Evolutionary conservation across 2,329 filamentous ascomycete species (phyloP), one percentile per base, ranked within the genome.

Genomic region (Metarhizium anisopliae): DNA sequence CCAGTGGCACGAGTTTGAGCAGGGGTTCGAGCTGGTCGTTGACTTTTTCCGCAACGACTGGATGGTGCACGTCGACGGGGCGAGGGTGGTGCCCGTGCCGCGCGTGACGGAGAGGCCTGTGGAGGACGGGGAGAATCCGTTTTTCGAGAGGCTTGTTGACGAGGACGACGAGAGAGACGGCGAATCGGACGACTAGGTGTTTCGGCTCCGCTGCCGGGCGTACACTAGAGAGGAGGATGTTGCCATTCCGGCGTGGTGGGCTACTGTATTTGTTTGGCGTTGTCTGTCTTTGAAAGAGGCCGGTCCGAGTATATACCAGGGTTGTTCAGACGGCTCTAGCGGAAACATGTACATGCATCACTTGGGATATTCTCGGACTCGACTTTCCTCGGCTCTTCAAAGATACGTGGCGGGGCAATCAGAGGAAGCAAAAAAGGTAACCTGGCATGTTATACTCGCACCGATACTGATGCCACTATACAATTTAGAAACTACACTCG

Each of bases 31-130:
- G 25, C 38, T 53, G n/a, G 16, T 8, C 8, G 16, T 53, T 18
- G 51, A 53, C 18, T 43, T 53, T 29, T 53, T 53, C 51, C 18
- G 51, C 4, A 53, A 53, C 40, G 40, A 43, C 29, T 53, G 51
- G 51, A 47, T 53, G 51, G 29, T 53, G 25, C 4, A 6, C 5
- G 35, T 53, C 3, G 40, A 53, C 13, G 14, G 8, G 2, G 51
- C 20, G 18, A 29, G 51, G 10, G 45, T 7, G 10, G 40, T 53
- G 20, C 38, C 38, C 7, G 40, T 53, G 13, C 51, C 51, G n/a
- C 14, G 42, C 13, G 45, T 53, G 40, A 47, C 40, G 36, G n/a
- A 30, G 45, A 11, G 14, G 20, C 45, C 45, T 16, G 42, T 20
- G 18, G 45, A 29, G 3, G 45, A 49, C 6, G 45, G 18, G 6